Conservation (phyloP, 2,329 filamentous ascomycete genomes). For the Aspergillus transmontanensis region DNA sequence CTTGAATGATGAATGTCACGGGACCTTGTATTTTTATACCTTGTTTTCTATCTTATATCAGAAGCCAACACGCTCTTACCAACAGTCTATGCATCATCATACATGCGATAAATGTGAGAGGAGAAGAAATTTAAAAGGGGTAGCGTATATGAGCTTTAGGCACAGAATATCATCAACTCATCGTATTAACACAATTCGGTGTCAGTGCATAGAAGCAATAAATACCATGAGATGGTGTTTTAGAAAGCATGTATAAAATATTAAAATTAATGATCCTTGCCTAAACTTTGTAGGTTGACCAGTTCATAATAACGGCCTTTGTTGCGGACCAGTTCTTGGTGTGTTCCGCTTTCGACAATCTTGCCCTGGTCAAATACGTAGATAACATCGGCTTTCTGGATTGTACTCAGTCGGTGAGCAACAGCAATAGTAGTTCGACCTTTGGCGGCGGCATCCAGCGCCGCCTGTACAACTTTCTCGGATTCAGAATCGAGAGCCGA, state of each 20-base stretch:
- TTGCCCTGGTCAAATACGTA: slow-evolving; percentile 93
- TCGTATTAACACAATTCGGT: background rate
- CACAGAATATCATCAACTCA: slow-evolving; percentile 3
- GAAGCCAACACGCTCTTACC: background rate
- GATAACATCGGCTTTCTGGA: slow-evolving; percentile 91
- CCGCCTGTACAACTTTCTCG: slow-evolving; percentile 63
- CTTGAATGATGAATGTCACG: background rate
- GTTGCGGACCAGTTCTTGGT: slow-evolving; percentile 69
- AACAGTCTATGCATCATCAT: background rate
- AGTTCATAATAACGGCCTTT: slow-evolving; percentile 76
- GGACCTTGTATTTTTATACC: background rate
- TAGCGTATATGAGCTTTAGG: background rate
- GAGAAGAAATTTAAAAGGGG: background rate
- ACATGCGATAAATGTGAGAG: background rate
- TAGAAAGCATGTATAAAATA: slow-evolving; percentile 3
- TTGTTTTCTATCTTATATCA: background rate
- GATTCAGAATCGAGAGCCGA: slow-evolving; percentile 54
- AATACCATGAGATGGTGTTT: slow-evolving; percentile 4
- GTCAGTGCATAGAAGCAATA: slow-evolving; percentile 19
- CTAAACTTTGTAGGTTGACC: slow-evolving; percentile 78
- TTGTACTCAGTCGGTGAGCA: slow-evolving; percentile 87
- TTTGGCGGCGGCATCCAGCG: slow-evolving; percentile 78
- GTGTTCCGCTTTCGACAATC: slow-evolving; percentile 82
- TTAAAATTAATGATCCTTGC: slow-evolving; percentile 50
- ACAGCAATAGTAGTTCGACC: slow-evolving; percentile 91